Conservation (phyloP, 2,329 filamentous ascomycete species). For the Stachybotrys echinatus region DNA sequence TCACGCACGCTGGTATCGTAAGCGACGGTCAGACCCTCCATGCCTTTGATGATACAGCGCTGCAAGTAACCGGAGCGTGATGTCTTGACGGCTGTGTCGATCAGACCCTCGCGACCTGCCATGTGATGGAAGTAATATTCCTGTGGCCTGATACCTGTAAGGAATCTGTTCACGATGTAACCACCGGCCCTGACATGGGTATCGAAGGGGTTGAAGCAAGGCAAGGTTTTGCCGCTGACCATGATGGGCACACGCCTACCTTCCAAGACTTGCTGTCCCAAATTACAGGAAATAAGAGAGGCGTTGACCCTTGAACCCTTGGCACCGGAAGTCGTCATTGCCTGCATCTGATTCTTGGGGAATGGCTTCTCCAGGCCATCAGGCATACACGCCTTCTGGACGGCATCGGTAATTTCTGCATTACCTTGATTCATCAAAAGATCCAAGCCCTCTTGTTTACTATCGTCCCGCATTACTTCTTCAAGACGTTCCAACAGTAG, state of each 20-base stretch:
- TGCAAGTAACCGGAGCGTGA: slow-evolving; percentile 95
- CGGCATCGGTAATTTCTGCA: slow-evolving; percentile 65
- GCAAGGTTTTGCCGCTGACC: slow-evolving; percentile 95
- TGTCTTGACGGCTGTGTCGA: slow-evolving; percentile 98
- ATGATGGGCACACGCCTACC: slow-evolving; percentile 91
- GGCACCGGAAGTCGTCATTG: slow-evolving; percentile 94
- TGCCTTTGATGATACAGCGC: slow-evolving; percentile 95
- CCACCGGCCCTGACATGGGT: slow-evolving; percentile 85
- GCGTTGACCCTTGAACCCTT: slow-evolving; percentile 93
- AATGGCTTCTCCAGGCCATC: slow-evolving; percentile 83
- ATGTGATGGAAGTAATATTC: slow-evolving; percentile 99
- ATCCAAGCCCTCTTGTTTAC: slow-evolving; percentile 88
- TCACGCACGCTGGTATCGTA: slow-evolving; percentile 95
- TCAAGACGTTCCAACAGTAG: slow-evolving; percentile 76
- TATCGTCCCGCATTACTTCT: slow-evolving; percentile 84
- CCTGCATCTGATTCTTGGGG: slow-evolving; percentile 97
- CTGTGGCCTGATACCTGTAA: slow-evolving; percentile 94
- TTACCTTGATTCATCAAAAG: slow-evolving; percentile 72
- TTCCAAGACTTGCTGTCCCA: slow-evolving; percentile 94
- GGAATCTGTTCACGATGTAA: slow-evolving; percentile 92
- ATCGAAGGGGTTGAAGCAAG: slow-evolving; percentile 90
- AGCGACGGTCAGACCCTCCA: slow-evolving; percentile 88
- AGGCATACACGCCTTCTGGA: slow-evolving; percentile 78
- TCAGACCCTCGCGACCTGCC: slow-evolving; percentile 96
- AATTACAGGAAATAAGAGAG: slow-evolving; percentile 94